Evolutionary conservation across 768 basidiomycete genomes (phyloP).

Genomic region (Psilocybe azurescens): DNA sequence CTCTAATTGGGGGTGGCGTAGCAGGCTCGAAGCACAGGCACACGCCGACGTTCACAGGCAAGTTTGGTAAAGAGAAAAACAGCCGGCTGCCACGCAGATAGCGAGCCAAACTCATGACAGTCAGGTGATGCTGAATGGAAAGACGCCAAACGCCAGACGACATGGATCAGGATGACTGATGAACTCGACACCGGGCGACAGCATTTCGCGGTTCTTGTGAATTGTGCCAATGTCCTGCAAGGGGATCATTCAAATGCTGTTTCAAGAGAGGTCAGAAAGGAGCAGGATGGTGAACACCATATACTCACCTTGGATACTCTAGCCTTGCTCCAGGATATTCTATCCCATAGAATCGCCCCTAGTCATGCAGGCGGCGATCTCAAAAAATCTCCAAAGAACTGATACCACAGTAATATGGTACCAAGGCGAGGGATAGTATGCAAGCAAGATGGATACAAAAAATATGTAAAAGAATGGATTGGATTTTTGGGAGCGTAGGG

Average conservation of each 20-base stretch:
- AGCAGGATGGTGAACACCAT: not conserved
- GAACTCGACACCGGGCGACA: not conserved
- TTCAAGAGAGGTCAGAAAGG: not conserved
- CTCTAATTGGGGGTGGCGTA: not conserved
- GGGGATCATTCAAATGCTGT: no score
- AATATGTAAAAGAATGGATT: constrained; percentile 10
- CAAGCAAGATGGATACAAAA: not conserved
- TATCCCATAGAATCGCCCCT: no score
- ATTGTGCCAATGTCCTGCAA: not conserved
- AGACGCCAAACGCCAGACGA: not conserved
- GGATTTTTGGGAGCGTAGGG: constrained; percentile 16
- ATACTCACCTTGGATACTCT: no score
- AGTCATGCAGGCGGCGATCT: no score
- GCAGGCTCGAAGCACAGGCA: not conserved
- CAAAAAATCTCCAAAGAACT: not conserved
- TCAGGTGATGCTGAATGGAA: not conserved
- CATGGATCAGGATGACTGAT: constrained; percentile 1
- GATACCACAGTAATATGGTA: not conserved
- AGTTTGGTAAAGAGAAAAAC: not conserved
- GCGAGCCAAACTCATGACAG: not conserved
- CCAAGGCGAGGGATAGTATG: not conserved
- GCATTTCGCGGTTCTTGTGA: not conserved
- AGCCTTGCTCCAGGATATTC: no score
- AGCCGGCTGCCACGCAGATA: not conserved
- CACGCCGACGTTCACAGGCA: not conserved